phyloP scores from a whole-genome alignment of 768 basidiomycete species.

The Gloeophyllum trabeum region DNA sequence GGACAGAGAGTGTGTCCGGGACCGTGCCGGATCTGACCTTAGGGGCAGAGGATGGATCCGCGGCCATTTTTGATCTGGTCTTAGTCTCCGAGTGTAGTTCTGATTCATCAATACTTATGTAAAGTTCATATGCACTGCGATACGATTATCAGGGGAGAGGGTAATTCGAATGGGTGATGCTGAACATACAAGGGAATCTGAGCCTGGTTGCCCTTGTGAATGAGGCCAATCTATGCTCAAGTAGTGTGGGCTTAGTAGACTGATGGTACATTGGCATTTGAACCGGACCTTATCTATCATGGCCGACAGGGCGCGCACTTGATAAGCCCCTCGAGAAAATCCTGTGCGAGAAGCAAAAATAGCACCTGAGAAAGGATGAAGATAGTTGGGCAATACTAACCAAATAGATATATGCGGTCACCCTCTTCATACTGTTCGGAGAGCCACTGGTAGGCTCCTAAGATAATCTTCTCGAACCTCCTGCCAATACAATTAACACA shows the following conservation, averaged over 20 bases:
- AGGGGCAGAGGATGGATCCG: too few relatives aligned
- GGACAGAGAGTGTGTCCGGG: too few relatives aligned
- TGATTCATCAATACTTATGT: too few relatives aligned
- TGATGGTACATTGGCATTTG: too few relatives aligned
- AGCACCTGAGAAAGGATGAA: not conserved
- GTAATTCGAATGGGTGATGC: not conserved
- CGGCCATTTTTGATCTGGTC: too few relatives aligned
- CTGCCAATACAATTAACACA: conserved; percentile 2
- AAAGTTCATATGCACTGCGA: too few relatives aligned
- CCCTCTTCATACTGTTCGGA: conserved; percentile 18
- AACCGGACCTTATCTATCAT: conserved; percentile 25
- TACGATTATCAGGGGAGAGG: too few relatives aligned
- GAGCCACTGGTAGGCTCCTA: conserved; percentile 20
- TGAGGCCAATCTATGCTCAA: conserved; percentile 19
- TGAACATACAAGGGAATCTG: conserved; percentile 18
- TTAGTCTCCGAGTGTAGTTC: too few relatives aligned
- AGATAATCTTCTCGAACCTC: conserved; percentile 10
- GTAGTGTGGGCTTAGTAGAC: too few relatives aligned
- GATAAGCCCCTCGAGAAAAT: conserved; percentile 34
- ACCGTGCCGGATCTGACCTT: too few relatives aligned
- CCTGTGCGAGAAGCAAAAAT: conserved; percentile 10
- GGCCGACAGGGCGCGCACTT: conserved; percentile 26
- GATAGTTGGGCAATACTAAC: conserved; percentile 7
- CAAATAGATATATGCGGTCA: conserved; percentile 24
- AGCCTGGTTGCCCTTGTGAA: conserved; percentile 18